Evolutionary conservation across 768 basidiomycete genomes (phyloP), one percentile per base, ranked within the genome.

Genomic region (Xerocomus brunneocitrinus): DNA sequence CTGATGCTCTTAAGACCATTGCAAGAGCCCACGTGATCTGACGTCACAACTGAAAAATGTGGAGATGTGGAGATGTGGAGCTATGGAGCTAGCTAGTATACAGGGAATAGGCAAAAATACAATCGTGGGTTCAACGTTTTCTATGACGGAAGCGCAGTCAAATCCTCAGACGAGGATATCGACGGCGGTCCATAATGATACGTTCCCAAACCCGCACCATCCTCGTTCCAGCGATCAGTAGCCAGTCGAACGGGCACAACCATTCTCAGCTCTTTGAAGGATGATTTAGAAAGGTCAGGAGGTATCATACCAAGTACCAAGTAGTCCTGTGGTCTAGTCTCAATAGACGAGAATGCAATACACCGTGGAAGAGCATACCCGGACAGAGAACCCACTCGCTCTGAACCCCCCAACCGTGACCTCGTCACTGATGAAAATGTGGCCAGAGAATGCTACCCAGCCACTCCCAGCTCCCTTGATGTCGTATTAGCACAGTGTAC

Each of bases 221-320:
- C 56, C 63, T 72, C 36, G 64, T 67, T 73, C 76, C 79, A 87
- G 3, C 74, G 63, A 57, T 89, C 84, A 5, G 88, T 89, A 6
- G 79, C 77, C 9, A 89, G 70, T 12, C 79, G 79, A 19, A 89
- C 70, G 5, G 85, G 85, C n/a, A 89, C 72, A 16, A 79, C 74
- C 50, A 77, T 74, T 9, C 87, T 79, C 40, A 87, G 67, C 42
- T 86, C 84, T 41, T 63, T 67, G 65, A 89, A 86, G 0, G 79
- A 73, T 1, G 79, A 73, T 59, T 79, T 81, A 16, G 64, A 60
- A 16, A 75, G 74, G 52, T 88, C 83, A 10, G 76, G 74, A 3
- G 88, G 84, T 0, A 71, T 74, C 66, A 85, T 73, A 1, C 81
- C 78, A 22, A 89, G 67, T 16, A 89, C 73, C 47, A 89, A 67